Conservation (phyloP, 441 rosid species). For the Syzygium malaccense region DNA sequence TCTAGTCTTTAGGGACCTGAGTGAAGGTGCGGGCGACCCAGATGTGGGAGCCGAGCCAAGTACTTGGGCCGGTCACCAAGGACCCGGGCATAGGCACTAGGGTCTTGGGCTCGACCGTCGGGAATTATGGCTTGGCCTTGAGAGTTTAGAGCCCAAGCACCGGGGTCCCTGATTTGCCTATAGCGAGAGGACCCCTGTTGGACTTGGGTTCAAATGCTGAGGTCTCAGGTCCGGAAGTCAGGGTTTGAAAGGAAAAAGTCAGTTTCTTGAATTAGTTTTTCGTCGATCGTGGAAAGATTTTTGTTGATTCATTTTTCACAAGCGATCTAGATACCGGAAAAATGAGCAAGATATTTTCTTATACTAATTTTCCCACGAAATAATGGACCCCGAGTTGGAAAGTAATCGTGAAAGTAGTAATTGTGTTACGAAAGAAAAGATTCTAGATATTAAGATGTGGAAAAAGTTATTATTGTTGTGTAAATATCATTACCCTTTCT, state of each 20-base stretch:
- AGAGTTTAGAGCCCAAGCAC: background rate
- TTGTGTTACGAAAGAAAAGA: background rate
- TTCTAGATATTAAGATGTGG: background rate
- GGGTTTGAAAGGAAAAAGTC: too few relatives aligned
- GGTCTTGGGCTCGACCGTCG: background rate
- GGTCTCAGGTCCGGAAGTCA: background rate
- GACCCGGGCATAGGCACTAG: too few relatives aligned
- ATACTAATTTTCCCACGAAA: background rate
- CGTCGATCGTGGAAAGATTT: background rate
- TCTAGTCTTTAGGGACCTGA: too few relatives aligned
- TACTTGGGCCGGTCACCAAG: background rate
- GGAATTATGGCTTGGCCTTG: background rate
- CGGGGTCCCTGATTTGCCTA: background rate
- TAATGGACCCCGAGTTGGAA: background rate
- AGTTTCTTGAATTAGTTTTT: background rate
- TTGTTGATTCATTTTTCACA: background rate
- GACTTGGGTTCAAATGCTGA: background rate
- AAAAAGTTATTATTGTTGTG: background rate
- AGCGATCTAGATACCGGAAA: background rate
- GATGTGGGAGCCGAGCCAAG: background rate
- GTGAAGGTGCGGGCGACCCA: background rate
- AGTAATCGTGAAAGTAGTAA: background rate
- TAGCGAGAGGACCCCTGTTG: background rate
- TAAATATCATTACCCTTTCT: background rate
- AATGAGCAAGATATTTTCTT: background rate